Evolutionary conservation across 441 rosid species (phyloP).

Genomic region (Kokia cookei): DNA sequence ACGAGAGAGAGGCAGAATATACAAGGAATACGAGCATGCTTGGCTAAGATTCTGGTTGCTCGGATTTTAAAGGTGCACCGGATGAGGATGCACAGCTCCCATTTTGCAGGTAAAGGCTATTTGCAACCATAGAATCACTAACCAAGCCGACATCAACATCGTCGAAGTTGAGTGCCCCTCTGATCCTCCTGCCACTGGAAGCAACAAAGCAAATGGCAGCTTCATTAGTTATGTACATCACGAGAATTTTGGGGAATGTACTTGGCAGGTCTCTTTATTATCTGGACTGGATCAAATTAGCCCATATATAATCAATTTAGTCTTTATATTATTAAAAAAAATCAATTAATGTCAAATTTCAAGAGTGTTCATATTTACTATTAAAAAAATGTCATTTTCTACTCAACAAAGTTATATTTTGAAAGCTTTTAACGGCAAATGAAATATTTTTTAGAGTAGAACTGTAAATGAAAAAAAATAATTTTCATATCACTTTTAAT

Average conservation of each 20-base stretch:
- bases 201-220: neutral
- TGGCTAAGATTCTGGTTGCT: constrained; percentile 44
- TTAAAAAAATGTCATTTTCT: too few species aligned
- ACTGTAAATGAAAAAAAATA: too few species aligned
- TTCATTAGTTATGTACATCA: neutral
- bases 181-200: constrained; percentile 47
- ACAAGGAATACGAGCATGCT: constrained; percentile 10
- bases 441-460: too few species aligned
- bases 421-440: too few species aligned
- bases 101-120: constrained; percentile 65
- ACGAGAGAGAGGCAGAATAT: constrained; percentile 16
- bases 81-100: constrained; percentile 52
- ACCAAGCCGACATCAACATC: constrained; percentile 73
- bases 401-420: too few species aligned
- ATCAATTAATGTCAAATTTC: too few species aligned
- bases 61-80: constrained; percentile 45
- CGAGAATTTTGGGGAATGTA: neutral
- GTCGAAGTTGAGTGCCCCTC: constrained; percentile 65
- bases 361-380: too few species aligned
- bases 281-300: too few species aligned
- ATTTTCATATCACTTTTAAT: too few species aligned
- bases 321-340: too few species aligned
- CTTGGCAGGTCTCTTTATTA: too few species aligned
- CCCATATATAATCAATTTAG: too few species aligned
- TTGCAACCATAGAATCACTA: constrained; percentile 88